Evolutionary conservation across 345 rosid genomes (phyloP), one percentile per base, ranked within the genome.

Genomic region (Brassica juncea): DNA sequence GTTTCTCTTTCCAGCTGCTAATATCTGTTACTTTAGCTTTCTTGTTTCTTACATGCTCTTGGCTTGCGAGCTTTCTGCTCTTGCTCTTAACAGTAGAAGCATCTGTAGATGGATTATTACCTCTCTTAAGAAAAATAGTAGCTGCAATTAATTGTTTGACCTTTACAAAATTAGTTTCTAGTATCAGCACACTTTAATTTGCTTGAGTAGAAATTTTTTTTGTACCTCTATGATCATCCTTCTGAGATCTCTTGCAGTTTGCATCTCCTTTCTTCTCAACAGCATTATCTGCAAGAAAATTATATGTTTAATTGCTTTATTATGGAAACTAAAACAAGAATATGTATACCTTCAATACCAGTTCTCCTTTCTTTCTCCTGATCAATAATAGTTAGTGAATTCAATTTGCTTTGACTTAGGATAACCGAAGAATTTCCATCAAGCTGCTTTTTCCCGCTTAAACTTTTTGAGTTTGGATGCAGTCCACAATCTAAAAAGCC

Each of bases 211-310:
- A 37, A 71, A 71, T 27, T 65, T 19, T 19, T 19, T 19, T 21
- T 34, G 57, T 74, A 80, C 79, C 79, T 80, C 67, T 80, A 35
- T 8, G 65, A 63, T 74, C 71, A 27, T 74, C 64, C 72, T 64
- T 70, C 16, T 58, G 76, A 75, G 76, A 70, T 75, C 69, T 80
- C 15, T 80, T 71, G 66, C n/a, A 23, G 65, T 74, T 70, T 37
- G n/a, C 62, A 73, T 76, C 77, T 71, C 66, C 80, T 71, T 76
- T 84, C 52, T 69, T 73, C 54, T 11, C 85, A 85, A 58, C 49
- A 73, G 49, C 85, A 42, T 76, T 32, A 79, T 72, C 91, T 89
- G 81, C 30, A 70, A 79, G n/a, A 64, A 72, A 37, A 35, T 49
- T 49, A 76, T 16, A 30, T 32, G 58, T 34, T 34, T 35, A 9